Percentiles rank a stretch among this genome's conserved stretches.
phyloP scores from a whole-genome alignment of 768 basidiomycete species.

The Asterophora lycoperdoides region DNA sequence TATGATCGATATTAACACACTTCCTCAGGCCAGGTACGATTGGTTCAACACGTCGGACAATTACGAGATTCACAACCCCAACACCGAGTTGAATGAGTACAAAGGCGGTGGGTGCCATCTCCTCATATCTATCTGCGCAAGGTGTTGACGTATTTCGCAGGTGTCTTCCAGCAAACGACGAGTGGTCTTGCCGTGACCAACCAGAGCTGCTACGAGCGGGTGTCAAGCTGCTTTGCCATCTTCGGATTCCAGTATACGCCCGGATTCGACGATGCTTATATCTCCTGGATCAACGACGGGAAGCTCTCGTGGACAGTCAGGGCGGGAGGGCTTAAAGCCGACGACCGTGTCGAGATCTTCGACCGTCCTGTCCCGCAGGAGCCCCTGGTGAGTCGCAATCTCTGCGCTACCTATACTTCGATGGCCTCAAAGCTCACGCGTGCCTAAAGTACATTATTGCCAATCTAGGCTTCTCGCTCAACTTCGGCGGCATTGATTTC shows the following conservation, averaged over 20 bases:
- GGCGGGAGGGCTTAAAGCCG: constrained; percentile 43
- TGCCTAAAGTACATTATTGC: constrained; percentile 56
- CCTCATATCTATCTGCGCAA: constrained; percentile 39
- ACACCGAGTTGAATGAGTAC: constrained; percentile 51
- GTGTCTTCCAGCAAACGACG: constrained; percentile 68
- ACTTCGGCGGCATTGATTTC: constrained; percentile 65
- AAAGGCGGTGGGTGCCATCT: constrained; percentile 44
- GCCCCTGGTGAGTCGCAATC: constrained; percentile 52
- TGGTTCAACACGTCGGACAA: constrained; percentile 53
- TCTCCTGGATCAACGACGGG: constrained; percentile 58
- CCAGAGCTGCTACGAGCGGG: constrained; percentile 57
- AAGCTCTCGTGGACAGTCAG: constrained; percentile 51
- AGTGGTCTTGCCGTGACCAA: constrained; percentile 62
- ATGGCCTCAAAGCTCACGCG: neutral
- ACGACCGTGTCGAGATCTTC: constrained; percentile 49
- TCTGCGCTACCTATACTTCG: constrained; percentile 2
- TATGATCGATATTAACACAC: constrained; percentile 9
- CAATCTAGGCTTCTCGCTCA: constrained; percentile 65
- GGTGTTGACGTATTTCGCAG: constrained; percentile 20
- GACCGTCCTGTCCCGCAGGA: constrained; percentile 62
- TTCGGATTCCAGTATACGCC: constrained; percentile 50
- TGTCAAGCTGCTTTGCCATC: constrained; percentile 27
- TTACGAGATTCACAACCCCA: constrained; percentile 35
- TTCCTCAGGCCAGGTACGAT: constrained; percentile 51
- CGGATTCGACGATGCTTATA: constrained; percentile 48